Base-by-base conservation (phyloP, 1,284 basidiomycete species). In the Puccinia brachypodii region DNA sequence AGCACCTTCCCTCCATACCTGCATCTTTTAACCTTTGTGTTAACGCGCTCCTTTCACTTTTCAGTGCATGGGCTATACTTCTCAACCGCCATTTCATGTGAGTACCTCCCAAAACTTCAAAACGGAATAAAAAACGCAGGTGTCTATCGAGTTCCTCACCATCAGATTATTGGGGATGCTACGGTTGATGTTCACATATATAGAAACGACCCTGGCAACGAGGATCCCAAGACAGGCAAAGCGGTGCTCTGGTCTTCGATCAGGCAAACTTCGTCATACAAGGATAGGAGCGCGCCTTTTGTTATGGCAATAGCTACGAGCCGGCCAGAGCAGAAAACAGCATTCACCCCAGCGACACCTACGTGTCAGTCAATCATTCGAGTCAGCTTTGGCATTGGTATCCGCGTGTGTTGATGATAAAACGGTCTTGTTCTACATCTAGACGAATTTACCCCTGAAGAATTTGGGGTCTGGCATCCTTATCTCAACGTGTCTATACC, bases 391-490 rank as follows among this genome's bases (percentile, higher is more conserved):
- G 68, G 42, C 42, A 11, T 71, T 47, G 25, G 42, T 28, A 11
- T 6, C 4, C 69, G 47, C 42, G 6, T 69, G 36, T 42, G 31
- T 44, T 53, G 36, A 74, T 38, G 36, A 69, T 69, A 14, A 6
- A 47, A 50, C 50, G 3, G 33, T 44, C 60, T 31, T 22, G 13
- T 9, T 9, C 13, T n/a, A n/a, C n/a, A n/a, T n/a, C n/a, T 25
- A 76, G 75, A 76, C 33, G 76, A 78, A 69, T 78, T 68, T 31
- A 78, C 76, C 31, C 64, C 76, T 28, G 76, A 78, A 58, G 76
- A 78, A 64, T 78, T 78, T 50, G 76, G 76, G 31, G 33, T 68
- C n/a, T 78, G 76, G 76, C 76, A 78, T 69, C 76, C 76, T 40
- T 25, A 68, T 64, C 47, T 69, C 33, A 69, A 69, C 50, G 76